Conservation (phyloP, 768 basidiomycete species). For the Suillus lakei region DNA sequence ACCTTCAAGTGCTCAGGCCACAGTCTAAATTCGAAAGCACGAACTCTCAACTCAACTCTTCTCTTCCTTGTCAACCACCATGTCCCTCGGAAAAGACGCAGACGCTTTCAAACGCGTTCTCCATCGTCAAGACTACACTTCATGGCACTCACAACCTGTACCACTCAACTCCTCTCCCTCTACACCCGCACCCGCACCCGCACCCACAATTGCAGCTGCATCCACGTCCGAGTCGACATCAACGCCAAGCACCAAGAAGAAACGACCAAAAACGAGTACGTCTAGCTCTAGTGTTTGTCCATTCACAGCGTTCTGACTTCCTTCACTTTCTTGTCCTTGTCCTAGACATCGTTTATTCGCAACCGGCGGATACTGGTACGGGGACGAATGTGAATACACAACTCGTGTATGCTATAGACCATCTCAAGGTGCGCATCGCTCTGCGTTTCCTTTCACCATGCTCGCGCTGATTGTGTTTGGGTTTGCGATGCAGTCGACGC, state of each 20-base stretch:
- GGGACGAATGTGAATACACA: constrained; percentile 87
- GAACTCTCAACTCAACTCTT: not conserved
- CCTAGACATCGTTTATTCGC: constrained; percentile 80
- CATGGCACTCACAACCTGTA: constrained; percentile 75
- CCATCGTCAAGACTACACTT: constrained; percentile 67
- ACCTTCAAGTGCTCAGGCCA: no score
- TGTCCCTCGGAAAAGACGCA: constrained; percentile 74
- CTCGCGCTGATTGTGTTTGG: not conserved
- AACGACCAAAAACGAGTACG: constrained; percentile 67
- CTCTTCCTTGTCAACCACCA: constrained; percentile 32
- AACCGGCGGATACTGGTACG: constrained; percentile 84
- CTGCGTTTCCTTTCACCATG: not conserved
- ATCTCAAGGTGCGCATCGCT: constrained; percentile 71
- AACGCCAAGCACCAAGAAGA: constrained; percentile 44
- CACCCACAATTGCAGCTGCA: constrained; percentile 35
- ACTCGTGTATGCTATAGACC: constrained; percentile 81
- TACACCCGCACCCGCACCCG: constrained; percentile 31
- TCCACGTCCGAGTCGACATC: constrained; percentile 33
- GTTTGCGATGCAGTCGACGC: constrained; percentile 41
- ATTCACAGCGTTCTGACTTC: constrained; percentile 13
- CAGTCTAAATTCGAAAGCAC: no score
- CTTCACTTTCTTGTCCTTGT: constrained; percentile 38
- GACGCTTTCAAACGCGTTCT: constrained; percentile 72
- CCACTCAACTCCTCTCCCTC: constrained; percentile 34
- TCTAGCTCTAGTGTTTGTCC: constrained; percentile 15